A percentile compares a stretch with the other conserved stretches of the same genome.
phyloP scores from a whole-genome alignment of 2,329 filamentous ascomycete genomes.

The Aspergillus ochraceus region DNA sequence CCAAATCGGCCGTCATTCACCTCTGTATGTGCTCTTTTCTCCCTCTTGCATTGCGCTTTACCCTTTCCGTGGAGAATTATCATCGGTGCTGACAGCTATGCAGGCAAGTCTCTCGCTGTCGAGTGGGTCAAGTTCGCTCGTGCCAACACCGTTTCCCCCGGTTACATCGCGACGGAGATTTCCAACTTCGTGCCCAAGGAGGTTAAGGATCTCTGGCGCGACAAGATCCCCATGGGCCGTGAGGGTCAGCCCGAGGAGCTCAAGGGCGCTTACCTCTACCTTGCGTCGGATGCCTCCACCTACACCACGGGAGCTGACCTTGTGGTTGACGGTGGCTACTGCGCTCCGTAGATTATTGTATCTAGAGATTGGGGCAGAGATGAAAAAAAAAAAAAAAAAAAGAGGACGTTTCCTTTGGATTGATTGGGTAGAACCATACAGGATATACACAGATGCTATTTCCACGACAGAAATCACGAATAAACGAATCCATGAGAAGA shows the following conservation, averaged over 20 bases:
- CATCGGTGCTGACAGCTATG: slow-evolving; percentile 40
- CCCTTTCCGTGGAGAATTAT: not conserved
- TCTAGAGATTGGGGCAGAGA: not conserved
- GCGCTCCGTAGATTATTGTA: slow-evolving; percentile 19
- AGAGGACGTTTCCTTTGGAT: not conserved
- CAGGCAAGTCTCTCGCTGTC: slow-evolving; percentile 68
- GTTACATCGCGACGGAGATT: slow-evolving; percentile 75
- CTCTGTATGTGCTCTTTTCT: slow-evolving; percentile 45
- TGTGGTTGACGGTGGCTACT: slow-evolving; percentile 73
- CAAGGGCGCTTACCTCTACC: slow-evolving; percentile 79
- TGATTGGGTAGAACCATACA: not conserved
- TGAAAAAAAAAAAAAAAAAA: not conserved
- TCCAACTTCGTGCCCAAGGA: slow-evolving; percentile 64
- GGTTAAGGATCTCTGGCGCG: slow-evolving; percentile 71
- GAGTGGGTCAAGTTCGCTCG: slow-evolving; percentile 77
- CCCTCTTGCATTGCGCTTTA: not conserved
- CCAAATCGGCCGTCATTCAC: slow-evolving; percentile 63
- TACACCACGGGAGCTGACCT: slow-evolving; percentile 78
- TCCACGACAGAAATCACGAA: not conserved
- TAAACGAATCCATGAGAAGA: slow-evolving; percentile 7
- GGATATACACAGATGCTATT: not conserved
- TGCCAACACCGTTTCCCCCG: slow-evolving; percentile 70
- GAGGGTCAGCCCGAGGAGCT: slow-evolving; percentile 73
- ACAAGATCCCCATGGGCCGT: slow-evolving; percentile 77
- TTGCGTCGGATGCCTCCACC: slow-evolving; percentile 77